phyloP scores from a whole-genome alignment of 805 yeast species.

The Candida awuae region DNA sequence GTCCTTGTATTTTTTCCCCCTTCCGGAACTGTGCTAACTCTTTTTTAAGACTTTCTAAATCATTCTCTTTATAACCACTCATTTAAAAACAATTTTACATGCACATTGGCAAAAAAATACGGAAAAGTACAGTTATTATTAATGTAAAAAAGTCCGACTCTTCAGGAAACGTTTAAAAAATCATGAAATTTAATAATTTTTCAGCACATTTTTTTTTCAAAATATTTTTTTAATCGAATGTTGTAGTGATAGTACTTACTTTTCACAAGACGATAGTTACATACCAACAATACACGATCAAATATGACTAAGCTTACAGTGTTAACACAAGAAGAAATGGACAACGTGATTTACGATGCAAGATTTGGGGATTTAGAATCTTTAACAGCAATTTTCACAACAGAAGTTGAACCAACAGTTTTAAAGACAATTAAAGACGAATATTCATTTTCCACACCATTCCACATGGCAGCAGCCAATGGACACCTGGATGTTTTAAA shows the following conservation, averaged over 20 bases:
- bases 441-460: conserved; percentile 58
- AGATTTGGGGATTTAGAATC: conserved; percentile 82
- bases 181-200: neutral
- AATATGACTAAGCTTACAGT: conserved; percentile 22
- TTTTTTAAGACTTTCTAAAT: conserved; percentile 17
- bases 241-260: neutral
- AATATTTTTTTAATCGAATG: neutral
- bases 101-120: too few species aligned
- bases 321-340: conserved; percentile 68
- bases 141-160: too few species aligned
- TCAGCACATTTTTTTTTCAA: neutral
- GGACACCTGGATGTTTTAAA: conserved; percentile 70
- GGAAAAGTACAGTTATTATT: too few species aligned
- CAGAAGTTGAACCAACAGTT: conserved; percentile 38
- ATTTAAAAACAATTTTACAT: too few species aligned
- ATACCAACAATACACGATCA: neutral
- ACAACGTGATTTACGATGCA: conserved; percentile 72
- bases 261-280: too few species aligned
- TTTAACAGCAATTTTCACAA: conserved; percentile 57
- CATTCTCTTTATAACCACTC: conserved; percentile 2
- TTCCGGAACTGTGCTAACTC: conserved; percentile 19
- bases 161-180: too few species aligned
- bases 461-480: conserved; percentile 95
- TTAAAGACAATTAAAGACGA: conserved; percentile 50
- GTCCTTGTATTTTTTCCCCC: conserved; percentile 17